These are phyloP conservation scores for Tolypocladium inflatum DNA, from an alignment of 2,329 filamentous ascomycete genomes.

Conservation along the genomic window DNA sequence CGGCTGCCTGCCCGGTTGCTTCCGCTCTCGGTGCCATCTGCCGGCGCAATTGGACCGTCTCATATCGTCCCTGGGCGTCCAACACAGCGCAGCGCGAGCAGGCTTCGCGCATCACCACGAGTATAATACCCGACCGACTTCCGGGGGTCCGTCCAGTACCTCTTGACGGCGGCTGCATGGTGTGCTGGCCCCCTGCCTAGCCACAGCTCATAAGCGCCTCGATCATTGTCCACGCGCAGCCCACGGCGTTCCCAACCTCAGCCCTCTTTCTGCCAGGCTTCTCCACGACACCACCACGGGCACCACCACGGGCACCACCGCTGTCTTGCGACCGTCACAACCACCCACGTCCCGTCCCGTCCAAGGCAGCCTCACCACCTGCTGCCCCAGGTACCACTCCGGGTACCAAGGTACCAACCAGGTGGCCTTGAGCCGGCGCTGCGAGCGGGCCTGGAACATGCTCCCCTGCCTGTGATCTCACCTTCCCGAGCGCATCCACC, in stretches of 20 bases:
- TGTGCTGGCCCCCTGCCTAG: background rate
- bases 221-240: background rate
- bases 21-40: background rate
- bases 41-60: background rate
- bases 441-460: constrained; percentile 16
- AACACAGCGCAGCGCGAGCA: background rate
- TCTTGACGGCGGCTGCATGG: background rate
- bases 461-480: constrained; percentile 19
- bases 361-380: background rate
- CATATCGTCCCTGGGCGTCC: background rate
- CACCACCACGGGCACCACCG: background rate
- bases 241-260: background rate
- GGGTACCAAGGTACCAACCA: background rate
- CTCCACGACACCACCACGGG: background rate
- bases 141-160: background rate
- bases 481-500: constrained; percentile 8
- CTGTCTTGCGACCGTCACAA: background rate
- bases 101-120: background rate
- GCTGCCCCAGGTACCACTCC: background rate
- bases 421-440: constrained; percentile 1
- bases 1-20: background rate
- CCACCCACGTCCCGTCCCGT: background rate
- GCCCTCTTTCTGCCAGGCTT: background rate
- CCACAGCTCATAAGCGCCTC: constrained; percentile 1
- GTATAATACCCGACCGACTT: background rate